Evolutionary conservation across 805 yeast species (phyloP).

Genomic region (Metschnikowia aberdeeniae): DNA sequence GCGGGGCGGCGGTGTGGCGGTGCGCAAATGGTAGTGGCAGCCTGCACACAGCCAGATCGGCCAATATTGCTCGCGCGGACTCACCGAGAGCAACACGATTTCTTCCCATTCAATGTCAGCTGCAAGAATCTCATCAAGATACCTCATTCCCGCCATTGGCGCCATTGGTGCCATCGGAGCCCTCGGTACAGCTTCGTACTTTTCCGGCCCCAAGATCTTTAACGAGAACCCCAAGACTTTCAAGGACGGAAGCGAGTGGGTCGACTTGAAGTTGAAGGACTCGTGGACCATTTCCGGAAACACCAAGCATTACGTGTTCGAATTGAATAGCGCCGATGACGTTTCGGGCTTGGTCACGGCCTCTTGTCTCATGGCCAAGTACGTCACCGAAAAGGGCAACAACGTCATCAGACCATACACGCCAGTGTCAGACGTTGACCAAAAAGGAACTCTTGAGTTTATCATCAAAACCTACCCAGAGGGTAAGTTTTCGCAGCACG

Average conservation of each 20-base stretch:
- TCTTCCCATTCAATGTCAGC: constrained; percentile 19
- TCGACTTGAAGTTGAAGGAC: constrained; percentile 58
- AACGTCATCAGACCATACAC: constrained; percentile 88
- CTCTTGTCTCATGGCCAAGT: constrained; percentile 77
- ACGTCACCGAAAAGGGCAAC: constrained; percentile 75
- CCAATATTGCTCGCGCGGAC: neutral
- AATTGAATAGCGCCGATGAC: constrained; percentile 61
- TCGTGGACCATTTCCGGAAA: constrained; percentile 51
- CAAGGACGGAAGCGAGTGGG: constrained; percentile 64
- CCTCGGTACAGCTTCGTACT: constrained; percentile 30
- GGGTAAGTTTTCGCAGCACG: constrained; percentile 80
- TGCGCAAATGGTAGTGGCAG: neutral
- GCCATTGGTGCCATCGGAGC: constrained; percentile 28
- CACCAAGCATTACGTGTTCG: constrained; percentile 67
- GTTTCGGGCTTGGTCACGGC: constrained; percentile 77
- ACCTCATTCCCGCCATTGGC: constrained; percentile 24
- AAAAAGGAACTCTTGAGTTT: constrained; percentile 72
- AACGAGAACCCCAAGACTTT: constrained; percentile 47
- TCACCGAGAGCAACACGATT: neutral
- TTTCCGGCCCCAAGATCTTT: constrained; percentile 22
- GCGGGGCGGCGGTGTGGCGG: neutral
- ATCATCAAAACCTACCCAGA: constrained; percentile 79
- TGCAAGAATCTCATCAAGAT: constrained; percentile 21
- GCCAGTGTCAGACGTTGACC: constrained; percentile 69
- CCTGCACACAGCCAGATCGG: neutral